Percentiles rank a stretch among this genome's conserved stretches.
Evolutionary conservation across 176 grass and related monocot species (phyloP).

Genomic region (Metroxylon sagu): DNA sequence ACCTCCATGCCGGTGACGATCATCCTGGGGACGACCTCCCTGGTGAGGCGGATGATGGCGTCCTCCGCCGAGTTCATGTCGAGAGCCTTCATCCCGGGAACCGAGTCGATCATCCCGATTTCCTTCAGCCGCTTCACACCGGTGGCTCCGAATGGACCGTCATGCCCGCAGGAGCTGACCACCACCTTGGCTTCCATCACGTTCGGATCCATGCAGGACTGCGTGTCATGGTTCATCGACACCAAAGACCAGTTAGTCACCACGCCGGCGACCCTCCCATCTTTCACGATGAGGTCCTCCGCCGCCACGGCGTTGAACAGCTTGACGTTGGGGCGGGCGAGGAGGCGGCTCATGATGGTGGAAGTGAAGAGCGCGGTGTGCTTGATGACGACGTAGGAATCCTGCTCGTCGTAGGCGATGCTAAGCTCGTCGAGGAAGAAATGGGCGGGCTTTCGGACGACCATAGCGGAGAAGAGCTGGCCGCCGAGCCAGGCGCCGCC

Average conservation of each 20-base stretch:
- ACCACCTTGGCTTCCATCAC: slow-evolving; percentile 92
- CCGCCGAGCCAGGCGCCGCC: slow-evolving; percentile 95
- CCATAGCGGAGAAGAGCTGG: slow-evolving; percentile 96
- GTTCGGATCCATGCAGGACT: slow-evolving; percentile 99
- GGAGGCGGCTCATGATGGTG: slow-evolving; percentile 73
- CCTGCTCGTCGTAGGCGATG: slow-evolving; percentile 71
- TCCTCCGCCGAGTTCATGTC: slow-evolving; percentile 97
- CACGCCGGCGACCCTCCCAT: slow-evolving; percentile 56
- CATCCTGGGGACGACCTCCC: slow-evolving; percentile 86
- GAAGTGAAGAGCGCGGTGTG: slow-evolving; percentile 95
- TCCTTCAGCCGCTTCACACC: slow-evolving; percentile 86
- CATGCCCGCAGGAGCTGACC: slow-evolving; percentile 93
- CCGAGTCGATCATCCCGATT: slow-evolving; percentile 82
- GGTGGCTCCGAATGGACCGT: slow-evolving; percentile 84
- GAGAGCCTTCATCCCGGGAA: slow-evolving; percentile 78
- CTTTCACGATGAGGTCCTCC: slow-evolving; percentile 90
- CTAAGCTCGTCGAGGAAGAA: slow-evolving; percentile 80
- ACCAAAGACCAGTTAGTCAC: slow-evolving; percentile 97
- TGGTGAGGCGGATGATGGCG: slow-evolving; percentile 75
- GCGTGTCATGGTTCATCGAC: slow-evolving; percentile 92
- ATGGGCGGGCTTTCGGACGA: slow-evolving; percentile 87
- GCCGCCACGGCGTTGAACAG: slow-evolving; percentile 92
- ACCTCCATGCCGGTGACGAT: slow-evolving; percentile 99
- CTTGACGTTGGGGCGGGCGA: slow-evolving; percentile 86
- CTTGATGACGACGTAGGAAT: slow-evolving; percentile 77